Evolutionary conservation across 768 basidiomycete genomes (phyloP).

Genomic region (Collybia mongolica): DNA sequence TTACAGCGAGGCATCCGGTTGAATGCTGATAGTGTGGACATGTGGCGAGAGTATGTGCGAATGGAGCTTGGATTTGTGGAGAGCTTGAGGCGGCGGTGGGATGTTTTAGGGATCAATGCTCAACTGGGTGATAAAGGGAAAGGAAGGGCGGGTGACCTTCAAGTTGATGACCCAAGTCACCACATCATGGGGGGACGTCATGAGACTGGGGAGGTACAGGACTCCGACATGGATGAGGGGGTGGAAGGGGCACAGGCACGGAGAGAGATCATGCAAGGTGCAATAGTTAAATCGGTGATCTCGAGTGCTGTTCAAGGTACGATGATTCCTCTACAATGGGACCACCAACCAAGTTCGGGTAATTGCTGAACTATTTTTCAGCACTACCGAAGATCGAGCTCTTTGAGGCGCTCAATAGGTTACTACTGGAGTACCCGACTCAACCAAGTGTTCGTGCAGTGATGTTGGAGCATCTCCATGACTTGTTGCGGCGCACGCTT

Average conservation of each 20-base stretch:
- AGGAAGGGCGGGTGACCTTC: slow-evolving; percentile 13
- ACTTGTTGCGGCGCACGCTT: slow-evolving; percentile 27
- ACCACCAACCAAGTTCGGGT: slow-evolving; percentile 1
- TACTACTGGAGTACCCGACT: slow-evolving; percentile 37
- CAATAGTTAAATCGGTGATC: slow-evolving; percentile 78
- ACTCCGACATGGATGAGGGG: slow-evolving; percentile 36
- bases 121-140: slow-evolving; percentile 28
- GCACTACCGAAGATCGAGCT: slow-evolving; percentile 41
- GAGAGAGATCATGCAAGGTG: slow-evolving; percentile 71
- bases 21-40: slow-evolving; percentile 64
- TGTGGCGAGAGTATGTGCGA: slow-evolving; percentile 90
- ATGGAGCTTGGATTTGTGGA: slow-evolving; percentile 91
- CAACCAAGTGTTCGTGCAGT: slow-evolving; percentile 29
- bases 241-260: slow-evolving; percentile 57
- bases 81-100: slow-evolving; percentile 76
- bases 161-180: slow-evolving; percentile 19
- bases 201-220: slow-evolving; percentile 16
- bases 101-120: slow-evolving; percentile 63
- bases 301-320: slow-evolving; percentile 71
- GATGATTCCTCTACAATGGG: slow-evolving; percentile 6
- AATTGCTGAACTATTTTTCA: slow-evolving; percentile 15
- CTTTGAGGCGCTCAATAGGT: slow-evolving; percentile 35
- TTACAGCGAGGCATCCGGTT: slow-evolving; percentile 85
- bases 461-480: slow-evolving; percentile 40
- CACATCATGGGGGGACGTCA: slow-evolving; percentile 16